phyloP scores from a whole-genome alignment of 2,329 filamentous ascomycete species.

The Fusarium marasasianum region DNA sequence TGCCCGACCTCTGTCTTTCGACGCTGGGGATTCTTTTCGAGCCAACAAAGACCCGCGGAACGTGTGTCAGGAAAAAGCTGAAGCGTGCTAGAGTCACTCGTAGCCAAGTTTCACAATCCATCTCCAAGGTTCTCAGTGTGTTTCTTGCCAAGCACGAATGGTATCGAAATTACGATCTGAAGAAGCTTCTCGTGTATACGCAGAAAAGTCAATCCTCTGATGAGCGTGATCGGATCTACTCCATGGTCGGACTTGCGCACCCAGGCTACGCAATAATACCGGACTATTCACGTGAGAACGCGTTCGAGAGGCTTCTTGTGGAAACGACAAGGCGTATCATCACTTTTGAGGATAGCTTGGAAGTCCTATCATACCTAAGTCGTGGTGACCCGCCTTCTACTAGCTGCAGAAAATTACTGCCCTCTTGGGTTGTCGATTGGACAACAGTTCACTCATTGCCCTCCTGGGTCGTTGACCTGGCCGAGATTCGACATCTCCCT shows the following conservation, averaged over 20 bases:
- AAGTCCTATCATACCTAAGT: not conserved
- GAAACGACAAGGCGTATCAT: not conserved
- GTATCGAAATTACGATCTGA: not conserved
- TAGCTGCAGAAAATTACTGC: accelerated
- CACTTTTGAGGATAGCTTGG: not conserved
- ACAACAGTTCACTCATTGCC: not conserved
- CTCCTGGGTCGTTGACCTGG: not conserved
- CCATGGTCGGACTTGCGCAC: not conserved
- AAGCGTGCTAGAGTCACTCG: not conserved
- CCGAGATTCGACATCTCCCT: not conserved
- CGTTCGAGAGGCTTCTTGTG: accelerated
- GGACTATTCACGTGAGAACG: not conserved
- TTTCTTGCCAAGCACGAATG: not conserved
- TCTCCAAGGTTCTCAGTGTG: not conserved
- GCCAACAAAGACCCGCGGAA: not conserved
- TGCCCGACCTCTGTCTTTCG: not conserved
- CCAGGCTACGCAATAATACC: not conserved
- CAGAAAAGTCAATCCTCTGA: not conserved
- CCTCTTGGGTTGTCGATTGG: not conserved
- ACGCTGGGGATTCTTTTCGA: not conserved
- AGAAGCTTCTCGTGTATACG: not conserved
- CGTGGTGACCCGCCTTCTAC: accelerated
- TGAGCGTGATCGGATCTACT: not conserved
- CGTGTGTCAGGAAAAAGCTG: not conserved
- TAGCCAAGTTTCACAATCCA: accelerated